Evolutionary conservation across 768 basidiomycete species (phyloP), one percentile per base, ranked within the genome.

Genomic region (Clitopilus passeckerianus): DNA sequence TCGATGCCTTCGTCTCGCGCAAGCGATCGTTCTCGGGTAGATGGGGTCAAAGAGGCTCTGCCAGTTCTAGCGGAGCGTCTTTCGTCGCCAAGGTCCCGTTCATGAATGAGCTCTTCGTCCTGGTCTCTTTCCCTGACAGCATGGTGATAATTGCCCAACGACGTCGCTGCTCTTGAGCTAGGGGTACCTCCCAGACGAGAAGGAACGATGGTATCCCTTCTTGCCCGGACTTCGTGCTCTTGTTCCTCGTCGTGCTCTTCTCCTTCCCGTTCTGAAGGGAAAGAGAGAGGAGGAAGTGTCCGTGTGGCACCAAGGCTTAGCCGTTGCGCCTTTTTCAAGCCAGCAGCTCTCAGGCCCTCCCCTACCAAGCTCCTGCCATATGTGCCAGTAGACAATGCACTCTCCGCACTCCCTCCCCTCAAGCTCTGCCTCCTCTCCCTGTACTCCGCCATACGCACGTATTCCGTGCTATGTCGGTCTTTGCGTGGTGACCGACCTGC

Each of bases 341-440:
- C 91, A 0, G 90, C 89, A 0, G 89, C 87, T 53, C 86, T 78
- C 59, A 92, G 66, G 15, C 84, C 85, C 69, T 91, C 88, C 3
- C 87, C 83, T 8, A 89, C 69, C 14, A 92, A 70, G 64, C 80
- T 86, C 59, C 88, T 72, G 10, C 83, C 79, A 15, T 62, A 69
- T 14, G 72, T 78, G 24, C 73, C 74, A 6, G 68, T 64, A 16
- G 70, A 71, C 24, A 88, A 68, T 7, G 84, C 76, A 66, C 82
- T 89, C 72, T 91, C 91, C 2, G 84, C 86, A 67, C 87, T 90
- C 5, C 90, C 90, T 0, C 80, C 81, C 34, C 90, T 75, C 15
- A 80, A 68, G 30, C 77, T 77, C 66, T 89, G 89, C 44, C 80
- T 72, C 24, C 82, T 73, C 27, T 86, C 87, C 34, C 66, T 61